Conservation (phyloP, 2,329 filamentous ascomycete genomes). For the Paraphaeosphaeria minitans region DNA sequence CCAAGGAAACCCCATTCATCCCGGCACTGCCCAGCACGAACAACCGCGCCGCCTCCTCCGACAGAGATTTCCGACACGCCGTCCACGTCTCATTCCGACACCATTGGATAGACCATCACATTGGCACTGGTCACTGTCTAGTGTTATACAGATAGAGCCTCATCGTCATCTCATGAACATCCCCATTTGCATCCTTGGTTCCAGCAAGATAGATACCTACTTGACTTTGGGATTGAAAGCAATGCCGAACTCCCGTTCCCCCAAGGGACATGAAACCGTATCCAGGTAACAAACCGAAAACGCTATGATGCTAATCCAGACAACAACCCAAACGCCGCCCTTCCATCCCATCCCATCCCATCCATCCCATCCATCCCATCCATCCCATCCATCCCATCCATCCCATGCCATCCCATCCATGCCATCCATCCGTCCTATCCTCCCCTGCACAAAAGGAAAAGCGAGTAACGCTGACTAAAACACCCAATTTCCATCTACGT, state of each 20-base stretch:
- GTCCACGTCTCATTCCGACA: too few species aligned
- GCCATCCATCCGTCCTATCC: not conserved
- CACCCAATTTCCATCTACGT: constrained; percentile 43
- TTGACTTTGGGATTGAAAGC: not conserved
- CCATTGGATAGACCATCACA: too few species aligned
- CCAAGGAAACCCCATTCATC: not conserved
- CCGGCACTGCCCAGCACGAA: not conserved
- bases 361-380: too few species aligned
- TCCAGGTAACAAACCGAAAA: constrained; percentile 8
- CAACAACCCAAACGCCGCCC: not conserved
- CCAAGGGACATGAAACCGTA: not conserved
- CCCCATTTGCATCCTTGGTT: not conserved
- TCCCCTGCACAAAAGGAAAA: not conserved
- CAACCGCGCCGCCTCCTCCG: not conserved
- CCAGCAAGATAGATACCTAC: not conserved
- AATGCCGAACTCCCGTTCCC: not conserved
- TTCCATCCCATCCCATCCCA: not conserved
- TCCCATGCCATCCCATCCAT: not conserved
- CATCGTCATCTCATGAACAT: not conserved
- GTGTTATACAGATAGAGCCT: not conserved
- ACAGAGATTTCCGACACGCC: too few species aligned
- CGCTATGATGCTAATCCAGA: constrained; percentile 10
- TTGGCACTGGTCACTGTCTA: too few species aligned
- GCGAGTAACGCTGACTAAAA: constrained; percentile 23
- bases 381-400: too few species aligned